Evolutionary conservation across 192 early-diverging fungal genomes (phyloP), one percentile per base, ranked within the genome.

Genomic region (Rhizoclosmatium sp.): DNA sequence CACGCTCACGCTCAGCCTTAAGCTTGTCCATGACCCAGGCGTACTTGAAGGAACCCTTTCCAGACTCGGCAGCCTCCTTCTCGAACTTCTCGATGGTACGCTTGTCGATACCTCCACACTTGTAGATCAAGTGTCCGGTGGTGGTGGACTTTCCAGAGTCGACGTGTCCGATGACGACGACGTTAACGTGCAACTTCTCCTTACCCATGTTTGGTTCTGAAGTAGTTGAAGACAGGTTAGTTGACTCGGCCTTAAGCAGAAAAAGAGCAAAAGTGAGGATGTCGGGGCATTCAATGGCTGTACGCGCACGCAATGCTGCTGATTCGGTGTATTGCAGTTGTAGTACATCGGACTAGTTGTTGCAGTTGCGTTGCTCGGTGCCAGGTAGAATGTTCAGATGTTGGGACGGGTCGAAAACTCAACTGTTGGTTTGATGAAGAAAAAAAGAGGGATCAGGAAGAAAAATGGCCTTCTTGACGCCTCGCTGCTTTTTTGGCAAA

Each of bases 111-210:
- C 96, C 96, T 91, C 96, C 98, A 92, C 95, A 95, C 92, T 98
- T 96, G 94, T 97, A 98, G 91, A 99, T 95, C 89, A 99, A 92
- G 91, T 97, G 98, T 89, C 98, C 98, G 82, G 97, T 98, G 85
- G 97, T 98, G 92, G 98, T 99, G 86, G 97, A 99, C 93, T 99
- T 99, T 89, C 98, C 97, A 86, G 96, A 99, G 92, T 98, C 97
- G 93, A 99, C 97, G 96, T 99, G 96, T 84, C 97, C 96, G 88
- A 96, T 96, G 89, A 98, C 95, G 72, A 88, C 87, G 67, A 86
- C 82, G 80, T 79, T 80, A 59, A 85, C 89, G 91, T 69, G 77
- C 58, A 71, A 59, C 69, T 78, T 78, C 77, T 78, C 69, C 58
- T 78, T 78, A 47, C 68, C 68, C 69, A 71, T 69, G 21, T 78